These are phyloP conservation scores for Fonsecaea pugnacius DNA, from an alignment of 2,329 filamentous ascomycete genomes.

Conservation along the genomic window DNA sequence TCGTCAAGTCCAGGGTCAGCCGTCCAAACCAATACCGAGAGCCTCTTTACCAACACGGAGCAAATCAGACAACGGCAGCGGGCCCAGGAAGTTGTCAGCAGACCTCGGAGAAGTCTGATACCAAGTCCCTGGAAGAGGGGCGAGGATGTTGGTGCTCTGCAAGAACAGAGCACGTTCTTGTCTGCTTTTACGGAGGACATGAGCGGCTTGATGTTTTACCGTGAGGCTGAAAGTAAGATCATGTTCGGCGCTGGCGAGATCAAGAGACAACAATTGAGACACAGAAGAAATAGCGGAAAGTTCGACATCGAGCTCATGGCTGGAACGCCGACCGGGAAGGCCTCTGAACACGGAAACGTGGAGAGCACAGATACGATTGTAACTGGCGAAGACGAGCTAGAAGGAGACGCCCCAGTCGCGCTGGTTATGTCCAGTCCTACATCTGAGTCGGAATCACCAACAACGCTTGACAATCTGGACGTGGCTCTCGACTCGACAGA, in stretches of 20 bases:
- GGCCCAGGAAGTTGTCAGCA: constrained; percentile 34
- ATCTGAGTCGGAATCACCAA: not conserved
- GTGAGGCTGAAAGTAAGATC: constrained; percentile 25
- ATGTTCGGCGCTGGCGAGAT: constrained; percentile 31
- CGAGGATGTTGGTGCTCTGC: constrained; percentile 35
- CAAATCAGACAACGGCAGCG: constrained; percentile 15
- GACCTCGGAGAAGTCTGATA: constrained; percentile 36
- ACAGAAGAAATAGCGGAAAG: constrained; percentile 27
- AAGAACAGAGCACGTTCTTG: constrained; percentile 32
- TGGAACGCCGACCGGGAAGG: constrained; percentile 26
- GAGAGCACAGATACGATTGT: not conserved
- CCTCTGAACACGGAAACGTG: constrained; percentile 2
- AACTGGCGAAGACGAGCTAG: not conserved
- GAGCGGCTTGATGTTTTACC: constrained; percentile 33
- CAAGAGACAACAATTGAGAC: constrained; percentile 21
- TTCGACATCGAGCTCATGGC: constrained; percentile 36
- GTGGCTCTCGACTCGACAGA: not conserved
- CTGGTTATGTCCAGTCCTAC: not conserved
- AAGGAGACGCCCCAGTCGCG: not conserved
- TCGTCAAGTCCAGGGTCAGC: constrained; percentile 44
- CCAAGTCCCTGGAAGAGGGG: constrained; percentile 44
- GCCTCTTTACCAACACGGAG: constrained; percentile 11
- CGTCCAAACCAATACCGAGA: not conserved
- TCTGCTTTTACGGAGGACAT: constrained; percentile 28
- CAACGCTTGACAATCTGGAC: not conserved